Conservation (phyloP, 257 asterid genomes). For the Jacaranda mimosifolia region DNA sequence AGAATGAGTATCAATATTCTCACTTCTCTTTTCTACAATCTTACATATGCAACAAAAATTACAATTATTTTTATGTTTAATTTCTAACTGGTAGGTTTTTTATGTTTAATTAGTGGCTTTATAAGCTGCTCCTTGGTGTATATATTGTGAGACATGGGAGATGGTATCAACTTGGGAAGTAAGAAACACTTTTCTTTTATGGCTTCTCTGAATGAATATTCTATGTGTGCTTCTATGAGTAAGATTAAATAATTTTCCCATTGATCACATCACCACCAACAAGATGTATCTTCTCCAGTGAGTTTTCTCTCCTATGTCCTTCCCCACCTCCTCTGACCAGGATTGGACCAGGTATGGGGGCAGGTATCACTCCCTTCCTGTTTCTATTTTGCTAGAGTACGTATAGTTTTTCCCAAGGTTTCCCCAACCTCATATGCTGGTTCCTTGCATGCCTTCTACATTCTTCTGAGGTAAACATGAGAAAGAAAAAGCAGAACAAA, state of each 20-base stretch:
- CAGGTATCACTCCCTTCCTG: neutral
- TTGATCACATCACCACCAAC: constrained; percentile 21
- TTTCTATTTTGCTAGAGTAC: neutral
- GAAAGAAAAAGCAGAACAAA: neutral
- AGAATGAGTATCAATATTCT: neutral
- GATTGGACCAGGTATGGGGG: neutral
- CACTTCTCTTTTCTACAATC: constrained; percentile 21
- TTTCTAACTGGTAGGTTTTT: constrained; percentile 13
- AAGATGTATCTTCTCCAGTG: constrained; percentile 3
- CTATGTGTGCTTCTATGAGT: neutral
- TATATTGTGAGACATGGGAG: neutral
- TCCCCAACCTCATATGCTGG: neutral
- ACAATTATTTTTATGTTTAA: neutral
- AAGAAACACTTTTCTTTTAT: constrained; percentile 14
- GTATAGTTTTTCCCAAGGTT: neutral
- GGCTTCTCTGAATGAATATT: neutral
- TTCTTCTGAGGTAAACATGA: neutral
- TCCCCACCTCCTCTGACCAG: neutral
- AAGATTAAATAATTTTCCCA: neutral
- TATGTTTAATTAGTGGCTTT: constrained; percentile 11
- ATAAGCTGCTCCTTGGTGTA: constrained; percentile 16
- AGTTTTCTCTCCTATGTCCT: neutral
- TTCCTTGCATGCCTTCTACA: constrained; percentile 2
- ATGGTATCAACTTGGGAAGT: neutral
- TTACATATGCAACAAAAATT: constrained; percentile 7